Evolutionary conservation across 192 early-diverging fungal species (phyloP), one percentile per base, ranked within the genome.

Genomic region (Diversispora epigaea): DNA sequence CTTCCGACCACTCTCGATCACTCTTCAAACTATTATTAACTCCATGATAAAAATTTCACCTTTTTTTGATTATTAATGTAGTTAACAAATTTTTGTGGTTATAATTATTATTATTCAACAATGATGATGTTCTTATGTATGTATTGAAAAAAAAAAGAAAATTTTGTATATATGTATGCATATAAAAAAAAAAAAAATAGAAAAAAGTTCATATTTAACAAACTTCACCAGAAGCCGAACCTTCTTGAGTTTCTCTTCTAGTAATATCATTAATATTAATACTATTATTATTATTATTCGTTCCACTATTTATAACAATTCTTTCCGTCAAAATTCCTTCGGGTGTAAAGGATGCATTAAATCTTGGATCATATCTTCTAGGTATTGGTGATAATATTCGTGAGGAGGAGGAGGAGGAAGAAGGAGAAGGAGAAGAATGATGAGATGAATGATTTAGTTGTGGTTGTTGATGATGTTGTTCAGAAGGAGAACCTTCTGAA

Each of bases 301-400:
- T 22, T 10, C 45, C 40, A 32, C 25, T 52, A 55, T 70, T 21
- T 10, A 54, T 39, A 41, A 56, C 39, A 56, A 40, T 40, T 39
- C 63, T 19, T 19, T 57, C 52, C 21, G 6, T 39, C 46, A 56
- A n/a, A 4, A 17, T 39, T 41, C 54, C 19, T 56, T 32, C 6
- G 8, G 39, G 49, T 43, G 21, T 1, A 19, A 54, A n/a, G 54
- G 47, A 19, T 32, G 68, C 6, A 50, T 5, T 8, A 39, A 50
- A 22, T 39, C 25, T 71, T 19, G 45, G 12, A 19, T 56, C 49
- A 56, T 56, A 56, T 32, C 68, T 47, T 39, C 68, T 71, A 9
- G 68, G 68, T 56, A 71, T 71, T 41, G 68, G 68, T 6, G 68
- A 71, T 43, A 71, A 8, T 52, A 71, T 71, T 11, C 54, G 68